Base-by-base conservation (phyloP, 2,329 filamentous ascomycete genomes). In the Colletotrichum cereale region DNA sequence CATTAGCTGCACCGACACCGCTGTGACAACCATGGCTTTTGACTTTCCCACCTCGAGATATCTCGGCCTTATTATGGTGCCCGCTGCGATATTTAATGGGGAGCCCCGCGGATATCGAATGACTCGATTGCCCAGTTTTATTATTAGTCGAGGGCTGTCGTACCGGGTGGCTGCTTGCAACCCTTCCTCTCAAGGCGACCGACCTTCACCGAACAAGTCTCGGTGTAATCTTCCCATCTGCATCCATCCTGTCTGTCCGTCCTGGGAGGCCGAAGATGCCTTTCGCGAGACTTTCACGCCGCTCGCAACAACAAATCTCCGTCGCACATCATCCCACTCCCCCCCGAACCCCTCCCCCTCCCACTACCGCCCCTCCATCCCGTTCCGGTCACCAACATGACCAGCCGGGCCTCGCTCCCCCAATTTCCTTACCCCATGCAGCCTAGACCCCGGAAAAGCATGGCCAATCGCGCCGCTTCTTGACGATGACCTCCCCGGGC, bases 11-110 rank as follows among this genome's bases (percentile, higher is more conserved):
- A 44, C 40, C 57, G 57, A 61, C 50, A 64, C 48, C 48, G 48
- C 48, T 24, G 31, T 69, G 68, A 67, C 68, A 62, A 55, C 50
- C 58, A 68, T 60, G 68, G 58, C 52, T 68, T 71, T 71, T 63
- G 47, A 55, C 65, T 71, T 71, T 71, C 63, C 65, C 65, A 60
- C 50, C 69, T 62, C 38, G 52, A 68, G 47, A 69, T 62, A 21
- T 68, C 60, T 72, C 69, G 69, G 69, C 69, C 69, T 72, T 72
- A 72, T 63, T 63, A 44, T 63, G 48, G 48, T 34, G 34, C 53
- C 61, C 48, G 58, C 56, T 71, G 68, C 55, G 65, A 68, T 64
- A 71, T 71, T 68, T 64, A 53, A 58, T 64, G 52, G 50, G 38
- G 36, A 63, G 44, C 52, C 40, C 48, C 31, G 58, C 53, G 65